phyloP scores from a whole-genome alignment of 768 basidiomycete species.

The Termitomyces sp. region DNA sequence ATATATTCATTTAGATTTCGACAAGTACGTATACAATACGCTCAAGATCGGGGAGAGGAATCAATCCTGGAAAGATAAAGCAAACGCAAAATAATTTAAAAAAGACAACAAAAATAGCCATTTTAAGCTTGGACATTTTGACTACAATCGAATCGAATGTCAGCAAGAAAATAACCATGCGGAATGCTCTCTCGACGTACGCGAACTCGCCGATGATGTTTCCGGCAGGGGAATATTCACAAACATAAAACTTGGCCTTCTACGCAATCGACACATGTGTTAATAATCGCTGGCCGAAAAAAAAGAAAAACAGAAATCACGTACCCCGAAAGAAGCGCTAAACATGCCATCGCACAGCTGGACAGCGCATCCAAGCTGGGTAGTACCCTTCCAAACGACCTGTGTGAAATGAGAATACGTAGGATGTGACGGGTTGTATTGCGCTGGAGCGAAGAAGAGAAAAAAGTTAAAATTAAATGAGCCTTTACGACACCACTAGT shows the following conservation, averaged over 20 bases:
- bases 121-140: slow-evolving; percentile 43
- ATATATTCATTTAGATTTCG: background rate
- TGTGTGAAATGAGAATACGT: slow-evolving; percentile 69
- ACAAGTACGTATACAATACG: background rate
- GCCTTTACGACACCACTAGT: background rate
- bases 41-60: slow-evolving; percentile 3
- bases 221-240: slow-evolving; percentile 64
- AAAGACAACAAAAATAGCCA: background rate
- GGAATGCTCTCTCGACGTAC: slow-evolving; percentile 36
- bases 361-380: slow-evolving; percentile 62
- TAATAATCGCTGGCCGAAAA: background rate
- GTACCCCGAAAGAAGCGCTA: slow-evolving; percentile 48
- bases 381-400: slow-evolving; percentile 70
- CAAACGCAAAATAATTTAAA: slow-evolving; percentile 2
- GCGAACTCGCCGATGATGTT: slow-evolving; percentile 62
- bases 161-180: background rate
- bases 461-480: background rate
- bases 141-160: slow-evolving; percentile 21
- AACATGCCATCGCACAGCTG: slow-evolving; percentile 59
- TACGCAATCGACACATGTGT: slow-evolving; percentile 22
- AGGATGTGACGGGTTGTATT: slow-evolving; percentile 58
- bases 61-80: slow-evolving; percentile 13
- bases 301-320: slow-evolving; percentile 18
- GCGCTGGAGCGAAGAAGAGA: slow-evolving; percentile 33
- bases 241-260: slow-evolving; percentile 60